Evolutionary conservation across 768 basidiomycete species (phyloP).

Genomic region (Calocybe cyanea): DNA sequence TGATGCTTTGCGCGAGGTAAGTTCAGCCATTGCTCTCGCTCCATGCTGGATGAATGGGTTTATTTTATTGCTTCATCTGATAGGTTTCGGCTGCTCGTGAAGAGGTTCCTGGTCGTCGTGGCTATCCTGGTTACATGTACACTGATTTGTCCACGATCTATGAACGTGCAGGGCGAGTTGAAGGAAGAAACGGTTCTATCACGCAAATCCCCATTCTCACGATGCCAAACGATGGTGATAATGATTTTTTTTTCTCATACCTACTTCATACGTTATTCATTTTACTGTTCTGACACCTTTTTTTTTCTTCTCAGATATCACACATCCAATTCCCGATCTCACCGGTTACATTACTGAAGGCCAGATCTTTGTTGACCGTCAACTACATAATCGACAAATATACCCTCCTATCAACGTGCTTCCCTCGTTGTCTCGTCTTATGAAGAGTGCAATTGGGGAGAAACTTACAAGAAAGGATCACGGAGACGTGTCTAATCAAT

Average conservation of each 20-base stretch:
- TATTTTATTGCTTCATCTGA: slow-evolving; percentile 10
- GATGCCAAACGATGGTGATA: slow-evolving; percentile 99
- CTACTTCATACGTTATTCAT: too few species aligned
- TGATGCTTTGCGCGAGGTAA: slow-evolving; percentile 89
- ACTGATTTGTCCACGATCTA: slow-evolving; percentile 99
- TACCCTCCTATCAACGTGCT: slow-evolving; percentile 99
- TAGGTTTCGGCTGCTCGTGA: slow-evolving; percentile 98
- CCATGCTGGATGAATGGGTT: slow-evolving; percentile 3
- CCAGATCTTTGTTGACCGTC: slow-evolving; percentile 97
- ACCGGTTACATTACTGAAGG: slow-evolving; percentile 99
- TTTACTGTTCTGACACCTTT: slow-evolving; percentile 3
- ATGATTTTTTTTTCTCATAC: slow-evolving; percentile 20
- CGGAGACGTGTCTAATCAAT: slow-evolving; percentile 97
- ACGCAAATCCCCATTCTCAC: slow-evolving; percentile 99
- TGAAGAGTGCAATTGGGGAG: slow-evolving; percentile 99
- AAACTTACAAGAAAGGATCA: slow-evolving; percentile 97
- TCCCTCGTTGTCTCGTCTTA: slow-evolving; percentile 96
- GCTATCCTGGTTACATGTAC: slow-evolving; percentile 98
- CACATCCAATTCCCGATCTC: slow-evolving; percentile 99
- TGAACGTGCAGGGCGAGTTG: slow-evolving; percentile 96
- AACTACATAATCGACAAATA: slow-evolving; percentile 94
- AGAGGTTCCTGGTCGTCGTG: slow-evolving; percentile 98
- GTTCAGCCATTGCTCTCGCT: slow-evolving; percentile 20
- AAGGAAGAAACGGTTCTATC: slow-evolving; percentile 98
- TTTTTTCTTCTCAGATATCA: slow-evolving; percentile 74